Base-by-base conservation (phyloP, 2,329 filamentous ascomycete species). In the Gnomoniopsis sp. region DNA sequence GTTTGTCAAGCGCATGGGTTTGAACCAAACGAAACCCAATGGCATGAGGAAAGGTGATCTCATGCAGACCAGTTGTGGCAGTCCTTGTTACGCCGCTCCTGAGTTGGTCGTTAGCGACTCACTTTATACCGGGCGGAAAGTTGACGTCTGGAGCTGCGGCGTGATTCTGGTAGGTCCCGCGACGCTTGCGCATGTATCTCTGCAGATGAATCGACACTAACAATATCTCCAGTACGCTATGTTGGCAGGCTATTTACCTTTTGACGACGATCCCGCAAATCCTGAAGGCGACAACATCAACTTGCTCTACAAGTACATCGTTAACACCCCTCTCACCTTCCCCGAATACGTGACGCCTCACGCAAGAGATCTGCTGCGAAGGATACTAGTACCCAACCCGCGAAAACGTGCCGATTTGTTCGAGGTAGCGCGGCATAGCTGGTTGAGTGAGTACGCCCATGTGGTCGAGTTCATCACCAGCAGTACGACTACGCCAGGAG, bases 211-310 rank as follows among this genome's bases (percentile, higher is more conserved):
- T 12, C 3, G 51, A 8, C 26, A 4, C 62, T 66, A 57, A 66
- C 61, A 26, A 17, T 30, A n/a, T 15, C 41, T 49, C n/a, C 69
- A 98, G 93, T 99, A 99, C 73, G 95, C 95, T 59, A 99, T 99
- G 95, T 82, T 99, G 67, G 95, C 95, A 43, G 95, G 95, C 47
- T 99, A 99, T 73, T 81, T 99, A 14, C 95, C 95, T 3, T 99
- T 99, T 69, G 95, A 99, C 68, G 95, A 99, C 71, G 95, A 99
- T 69, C 95, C 95, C 63, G 95, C 93, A 49, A 99, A 99, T 70
- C 95, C 95, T 2, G 95, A 99, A 75, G 95, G 95, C 65, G 95
- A 99, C 73, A 99, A 99, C 72, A 99, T 99, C 78, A 99, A 99
- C 72, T 83, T 99, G 12, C 81, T 99, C 30, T 99, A 99, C 83